Evolutionary conservation across 108 stramenopile species (phyloP).

Genomic region (Aurantiochytrium sp.): DNA sequence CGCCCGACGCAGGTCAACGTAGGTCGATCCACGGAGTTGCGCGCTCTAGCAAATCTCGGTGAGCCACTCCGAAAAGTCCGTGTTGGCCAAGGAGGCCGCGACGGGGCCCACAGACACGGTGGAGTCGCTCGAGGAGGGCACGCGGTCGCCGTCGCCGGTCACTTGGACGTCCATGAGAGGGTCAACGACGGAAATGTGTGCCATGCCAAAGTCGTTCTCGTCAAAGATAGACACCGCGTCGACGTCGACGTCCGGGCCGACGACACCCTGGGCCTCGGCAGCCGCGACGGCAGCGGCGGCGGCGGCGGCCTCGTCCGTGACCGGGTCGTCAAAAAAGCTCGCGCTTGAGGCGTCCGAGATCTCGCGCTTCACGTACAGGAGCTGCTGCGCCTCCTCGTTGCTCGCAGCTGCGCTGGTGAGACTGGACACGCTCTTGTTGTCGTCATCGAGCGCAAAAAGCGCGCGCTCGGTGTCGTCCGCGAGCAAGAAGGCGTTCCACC

Average conservation of each 20-base stretch:
- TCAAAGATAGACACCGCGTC: background rate
- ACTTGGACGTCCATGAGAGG: background rate
- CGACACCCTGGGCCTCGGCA: background rate
- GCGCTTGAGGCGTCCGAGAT: background rate
- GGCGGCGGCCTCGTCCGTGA: background rate
- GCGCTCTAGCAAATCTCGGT: background rate
- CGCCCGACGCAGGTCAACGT: too few species aligned
- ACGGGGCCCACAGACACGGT: background rate
- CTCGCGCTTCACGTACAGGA: background rate
- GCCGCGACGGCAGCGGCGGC: background rate
- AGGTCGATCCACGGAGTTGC: too few species aligned
- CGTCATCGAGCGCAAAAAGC: background rate
- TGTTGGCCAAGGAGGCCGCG: background rate
- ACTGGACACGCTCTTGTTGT: background rate
- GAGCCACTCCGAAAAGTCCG: background rate
- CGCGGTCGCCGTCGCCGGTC: background rate
- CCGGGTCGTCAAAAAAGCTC: background rate
- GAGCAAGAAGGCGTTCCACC: background rate
- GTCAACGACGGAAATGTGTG: background rate
- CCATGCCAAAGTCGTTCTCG: background rate
- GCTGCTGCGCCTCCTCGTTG: background rate
- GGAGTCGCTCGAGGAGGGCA: background rate
- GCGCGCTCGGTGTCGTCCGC: background rate
- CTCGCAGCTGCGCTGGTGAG: slow-evolving; percentile 12
- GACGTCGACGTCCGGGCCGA: background rate